A percentile compares a stretch with the other conserved stretches of the same genome.
Conservation (phyloP, 2,329 filamentous ascomycete species). For the Cladosporium sp. region DNA sequence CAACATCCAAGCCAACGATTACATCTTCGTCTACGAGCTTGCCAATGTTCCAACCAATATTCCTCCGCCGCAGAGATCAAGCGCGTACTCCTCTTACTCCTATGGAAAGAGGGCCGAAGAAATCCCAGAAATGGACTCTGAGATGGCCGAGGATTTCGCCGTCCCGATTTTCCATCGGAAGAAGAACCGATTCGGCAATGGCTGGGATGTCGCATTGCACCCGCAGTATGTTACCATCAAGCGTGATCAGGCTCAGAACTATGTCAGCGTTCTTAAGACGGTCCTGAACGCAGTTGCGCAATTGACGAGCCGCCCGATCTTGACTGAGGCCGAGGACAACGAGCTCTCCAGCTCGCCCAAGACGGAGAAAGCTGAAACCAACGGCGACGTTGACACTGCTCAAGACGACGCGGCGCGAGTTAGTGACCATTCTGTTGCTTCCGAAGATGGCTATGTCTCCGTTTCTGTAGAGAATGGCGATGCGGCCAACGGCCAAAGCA, state of each 20-base stretch:
- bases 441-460: slow-evolving; percentile 87
- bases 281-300: slow-evolving; percentile 70
- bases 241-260: slow-evolving; percentile 62
- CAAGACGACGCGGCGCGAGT: slow-evolving; percentile 49
- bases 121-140: slow-evolving; percentile 52
- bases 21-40: slow-evolving; percentile 70
- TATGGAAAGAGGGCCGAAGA: slow-evolving; percentile 38
- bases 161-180: slow-evolving; percentile 65
- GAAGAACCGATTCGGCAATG: slow-evolving; percentile 34
- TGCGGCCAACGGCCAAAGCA: background rate
- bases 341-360: slow-evolving; percentile 1
- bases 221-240: slow-evolving; percentile 67
- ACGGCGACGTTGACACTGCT: slow-evolving; percentile 49
- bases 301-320: slow-evolving; percentile 65
- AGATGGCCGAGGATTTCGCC: slow-evolving; percentile 61
- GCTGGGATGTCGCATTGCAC: slow-evolving; percentile 21
- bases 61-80: slow-evolving; percentile 50
- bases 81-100: slow-evolving; percentile 44
- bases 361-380: slow-evolving; percentile 8
- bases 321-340: slow-evolving; percentile 45
- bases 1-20: slow-evolving; percentile 57
- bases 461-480: slow-evolving; percentile 64
- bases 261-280: slow-evolving; percentile 74
- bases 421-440: slow-evolving; percentile 72
- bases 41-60: slow-evolving; percentile 75